phyloP scores from a whole-genome alignment of 164 flowering plant genomes.

The Annona squamosa region DNA sequence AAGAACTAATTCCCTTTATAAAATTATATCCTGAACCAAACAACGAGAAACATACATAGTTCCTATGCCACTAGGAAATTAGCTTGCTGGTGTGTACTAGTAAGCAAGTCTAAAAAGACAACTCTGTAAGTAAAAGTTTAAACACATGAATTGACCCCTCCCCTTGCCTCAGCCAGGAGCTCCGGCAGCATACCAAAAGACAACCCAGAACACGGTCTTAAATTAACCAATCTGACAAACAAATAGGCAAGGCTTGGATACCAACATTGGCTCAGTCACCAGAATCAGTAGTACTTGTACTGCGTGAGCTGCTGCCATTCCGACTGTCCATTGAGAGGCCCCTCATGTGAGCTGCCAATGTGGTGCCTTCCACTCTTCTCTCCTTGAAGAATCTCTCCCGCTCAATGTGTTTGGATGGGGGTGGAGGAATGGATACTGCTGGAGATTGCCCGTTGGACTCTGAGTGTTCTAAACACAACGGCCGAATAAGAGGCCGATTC shows the following conservation, averaged over 20 bases:
- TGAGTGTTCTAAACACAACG: constrained; percentile 36
- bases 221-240: background rate
- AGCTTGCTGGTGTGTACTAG: background rate
- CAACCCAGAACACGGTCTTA: background rate
- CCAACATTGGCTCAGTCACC: constrained; percentile 35
- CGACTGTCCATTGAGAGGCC: constrained; percentile 67
- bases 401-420: constrained; percentile 80
- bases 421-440: constrained; percentile 65
- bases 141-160: background rate
- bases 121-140: too few species aligned
- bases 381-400: constrained; percentile 84
- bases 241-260: background rate
- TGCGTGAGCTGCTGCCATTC: constrained; percentile 64
- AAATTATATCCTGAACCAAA: background rate
- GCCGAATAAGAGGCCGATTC: constrained; percentile 74
- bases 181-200: background rate
- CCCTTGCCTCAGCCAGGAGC: background rate
- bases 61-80: background rate
- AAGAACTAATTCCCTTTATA: background rate
- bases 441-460: constrained; percentile 23
- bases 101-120: background rate
- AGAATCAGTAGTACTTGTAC: constrained; percentile 53
- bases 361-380: constrained; percentile 45
- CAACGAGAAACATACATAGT: background rate
- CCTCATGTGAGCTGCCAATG: constrained; percentile 44